Evolutionary conservation across 2,329 filamentous ascomycete species (phyloP), one percentile per base, ranked within the genome.

Genomic region (Mollisiaceae sp.): DNA sequence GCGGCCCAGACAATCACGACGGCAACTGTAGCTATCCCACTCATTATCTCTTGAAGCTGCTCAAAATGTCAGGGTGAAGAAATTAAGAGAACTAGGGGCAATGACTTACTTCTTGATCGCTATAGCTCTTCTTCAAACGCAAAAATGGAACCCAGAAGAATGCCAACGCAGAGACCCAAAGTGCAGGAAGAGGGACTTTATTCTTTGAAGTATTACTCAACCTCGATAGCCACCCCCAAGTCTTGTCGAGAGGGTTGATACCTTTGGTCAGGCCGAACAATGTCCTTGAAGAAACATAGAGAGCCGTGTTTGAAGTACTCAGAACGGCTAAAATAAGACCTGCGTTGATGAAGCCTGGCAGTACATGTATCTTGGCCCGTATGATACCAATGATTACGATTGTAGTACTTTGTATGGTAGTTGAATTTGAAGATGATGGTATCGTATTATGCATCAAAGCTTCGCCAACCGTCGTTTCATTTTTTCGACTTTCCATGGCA

Each of bases 251-350:
- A 14, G 15, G 59, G 36, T 54, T 54, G 20, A 63, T 52, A 22
- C 67, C 47, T 45, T 54, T 38, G 0, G 74, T 73, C 4, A 78
- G 63, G 1, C 76, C 76, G 58, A 76, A 78, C 0, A 78, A 61
- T 1, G 75, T 73, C 14, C 77, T 69, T 0, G 77, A 78, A 2
- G 76, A 73, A 18, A 78, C 73, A 57, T 77, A 78, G 2, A 78
- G 71, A 41, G 75, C 75, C 1, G 76, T 77, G 62, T 75, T 76
- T 2, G 77, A 75, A 4, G 72, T 71, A 38, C 75, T 76, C 1
- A 78, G 47, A 1, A 72, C 72, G 1, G 75, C 75, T 54, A 76
- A 71, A 0, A 78, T 67, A 1, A 78, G 67, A 15, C 72, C 72
- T 0, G 68, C 67, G 35, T 75, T 77, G 47, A 78, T 68, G 18